Percentiles rank a stretch among this genome's conserved stretches.
Evolutionary conservation across 768 basidiomycete species (phyloP).

Genomic region (Rhizopogon salebrosus): DNA sequence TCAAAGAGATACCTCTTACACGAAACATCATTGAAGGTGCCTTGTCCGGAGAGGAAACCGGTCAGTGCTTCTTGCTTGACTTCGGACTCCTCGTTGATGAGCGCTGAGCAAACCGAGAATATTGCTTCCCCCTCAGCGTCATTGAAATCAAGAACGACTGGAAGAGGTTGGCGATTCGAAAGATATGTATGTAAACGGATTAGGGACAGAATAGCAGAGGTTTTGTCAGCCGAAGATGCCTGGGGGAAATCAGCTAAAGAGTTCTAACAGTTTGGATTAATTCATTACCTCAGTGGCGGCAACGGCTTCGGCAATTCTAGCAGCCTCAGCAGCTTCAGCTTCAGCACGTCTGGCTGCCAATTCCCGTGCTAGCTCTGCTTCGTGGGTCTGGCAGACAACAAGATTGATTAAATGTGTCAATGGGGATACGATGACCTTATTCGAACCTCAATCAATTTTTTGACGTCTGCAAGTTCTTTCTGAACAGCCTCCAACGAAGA

Average conservation of each 20-base stretch:
- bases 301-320: conserved; percentile 51
- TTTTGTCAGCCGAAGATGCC: conserved; percentile 39
- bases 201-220: conserved; percentile 50
- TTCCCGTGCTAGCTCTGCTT: conserved; percentile 58
- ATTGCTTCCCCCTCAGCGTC: conserved; percentile 53
- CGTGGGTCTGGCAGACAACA: conserved; percentile 42
- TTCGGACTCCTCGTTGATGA: conserved; percentile 53
- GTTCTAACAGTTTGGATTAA: not conserved
- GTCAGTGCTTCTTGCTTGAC: conserved; percentile 45
- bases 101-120: conserved; percentile 43
- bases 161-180: conserved; percentile 37
- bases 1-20: conserved; percentile 42
- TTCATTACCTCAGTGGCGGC: conserved; percentile 51
- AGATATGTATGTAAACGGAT: conserved; percentile 54
- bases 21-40: conserved; percentile 55
- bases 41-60: conserved; percentile 52
- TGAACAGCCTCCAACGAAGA: conserved; percentile 71
- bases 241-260: conserved; percentile 19
- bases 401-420: conserved; percentile 1
- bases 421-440: not conserved
- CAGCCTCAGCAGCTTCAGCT: conserved; percentile 49
- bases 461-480: conserved; percentile 81
- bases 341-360: conserved; percentile 49
- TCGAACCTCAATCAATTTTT: conserved; percentile 77
- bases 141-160: conserved; percentile 37